Evolutionary conservation across 2,329 filamentous ascomycete genomes (phyloP).

Genomic region (Mycosphaerelloides madeirae): DNA sequence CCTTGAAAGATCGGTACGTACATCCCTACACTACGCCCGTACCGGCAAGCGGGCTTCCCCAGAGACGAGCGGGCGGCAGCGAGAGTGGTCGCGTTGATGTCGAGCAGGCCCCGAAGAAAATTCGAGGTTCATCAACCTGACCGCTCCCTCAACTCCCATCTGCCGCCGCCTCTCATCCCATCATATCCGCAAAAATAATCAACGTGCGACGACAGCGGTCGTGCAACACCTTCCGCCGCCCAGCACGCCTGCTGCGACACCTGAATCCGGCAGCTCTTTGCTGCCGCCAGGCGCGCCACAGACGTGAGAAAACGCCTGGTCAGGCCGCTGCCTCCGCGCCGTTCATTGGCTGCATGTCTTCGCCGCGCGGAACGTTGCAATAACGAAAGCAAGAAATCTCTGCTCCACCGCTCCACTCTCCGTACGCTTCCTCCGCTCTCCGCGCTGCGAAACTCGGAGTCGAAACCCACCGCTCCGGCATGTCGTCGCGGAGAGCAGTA

Average conservation of each 20-base stretch:
- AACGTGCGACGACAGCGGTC: too few relatives aligned
- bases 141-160: too few relatives aligned
- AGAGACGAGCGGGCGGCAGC: too few relatives aligned
- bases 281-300: conserved; percentile 3
- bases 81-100: neutral
- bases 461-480: too few relatives aligned
- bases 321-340: conserved; percentile 2
- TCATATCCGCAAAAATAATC: too few relatives aligned
- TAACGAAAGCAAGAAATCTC: conserved; percentile 6
- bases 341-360: conserved; percentile 8
- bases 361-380: conserved; percentile 11
- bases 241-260: conserved; percentile 7
- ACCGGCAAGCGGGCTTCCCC: too few relatives aligned
- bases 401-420: neutral
- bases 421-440: too few relatives aligned
- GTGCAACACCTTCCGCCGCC: too few relatives aligned
- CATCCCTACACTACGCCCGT: too few relatives aligned
- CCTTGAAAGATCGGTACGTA: too few relatives aligned
- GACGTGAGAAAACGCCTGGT: conserved; percentile 12
- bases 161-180: neutral
- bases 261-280: conserved; percentile 12
- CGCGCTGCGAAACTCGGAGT: too few relatives aligned
- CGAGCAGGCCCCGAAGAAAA: neutral
- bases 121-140: conserved; percentile 2
- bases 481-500: too few relatives aligned